Evolutionary conservation across 1,284 basidiomycete species (phyloP).

Genomic region (Fomitopsis palustris): DNA sequence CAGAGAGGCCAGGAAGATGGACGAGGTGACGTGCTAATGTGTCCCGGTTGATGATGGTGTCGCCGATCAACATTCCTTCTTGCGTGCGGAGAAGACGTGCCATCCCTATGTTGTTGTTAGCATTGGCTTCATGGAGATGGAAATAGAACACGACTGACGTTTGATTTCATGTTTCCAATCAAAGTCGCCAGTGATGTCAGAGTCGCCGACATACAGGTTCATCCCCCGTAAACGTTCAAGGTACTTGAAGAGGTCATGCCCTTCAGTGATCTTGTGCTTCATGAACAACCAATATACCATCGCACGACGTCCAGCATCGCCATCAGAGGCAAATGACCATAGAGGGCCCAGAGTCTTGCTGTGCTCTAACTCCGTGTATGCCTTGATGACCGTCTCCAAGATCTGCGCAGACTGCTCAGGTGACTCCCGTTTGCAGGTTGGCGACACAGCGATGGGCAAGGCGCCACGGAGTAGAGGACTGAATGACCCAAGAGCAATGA

Average conservation of each 20-base stretch:
- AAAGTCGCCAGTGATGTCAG: constrained; percentile 15
- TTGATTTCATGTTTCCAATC: constrained; percentile 25
- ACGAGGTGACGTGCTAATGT: constrained; percentile 2
- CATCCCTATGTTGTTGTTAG: constrained; percentile 3
- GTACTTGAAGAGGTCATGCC: constrained; percentile 6
- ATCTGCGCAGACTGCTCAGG: neutral
- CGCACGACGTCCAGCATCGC: constrained; percentile 22
- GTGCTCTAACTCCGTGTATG: constrained; percentile 3
- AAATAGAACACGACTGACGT: constrained; percentile 11
- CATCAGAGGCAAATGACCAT: constrained; percentile 23
- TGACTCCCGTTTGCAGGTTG: constrained; percentile 13
- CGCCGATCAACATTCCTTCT: constrained; percentile 7
- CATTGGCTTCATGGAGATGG: neutral
- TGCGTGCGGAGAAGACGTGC: constrained; percentile 6
- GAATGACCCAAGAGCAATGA: constrained; percentile 12
- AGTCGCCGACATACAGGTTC: constrained; percentile 16
- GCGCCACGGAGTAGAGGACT: constrained; percentile 1
- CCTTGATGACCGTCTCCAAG: neutral
- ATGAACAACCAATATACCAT: constrained; percentile 23
- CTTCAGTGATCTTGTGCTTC: constrained; percentile 6
- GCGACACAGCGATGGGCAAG: constrained; percentile 10
- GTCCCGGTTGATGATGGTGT: constrained; percentile 7
- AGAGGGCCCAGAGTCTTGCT: constrained; percentile 15
- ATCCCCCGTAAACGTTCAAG: constrained; percentile 14
- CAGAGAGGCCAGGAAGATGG: neutral